Evolutionary conservation across 371 early-diverging fungal genomes (phyloP).

Genomic region (Actinomortierella wolfii): DNA sequence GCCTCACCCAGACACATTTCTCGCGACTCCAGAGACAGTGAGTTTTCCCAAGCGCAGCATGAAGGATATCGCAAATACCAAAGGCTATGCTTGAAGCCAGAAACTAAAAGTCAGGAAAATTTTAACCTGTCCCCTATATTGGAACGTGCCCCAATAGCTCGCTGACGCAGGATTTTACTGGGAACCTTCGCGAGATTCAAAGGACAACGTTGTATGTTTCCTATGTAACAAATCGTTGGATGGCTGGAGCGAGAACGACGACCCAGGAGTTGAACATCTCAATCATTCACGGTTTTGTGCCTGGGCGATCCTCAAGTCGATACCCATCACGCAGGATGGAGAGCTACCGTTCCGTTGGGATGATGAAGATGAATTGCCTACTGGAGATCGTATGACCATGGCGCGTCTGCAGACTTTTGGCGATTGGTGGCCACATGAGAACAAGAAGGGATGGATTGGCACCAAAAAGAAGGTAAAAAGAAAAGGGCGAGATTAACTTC

Average conservation of each 20-base stretch:
- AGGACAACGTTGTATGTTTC: conserved; percentile 46
- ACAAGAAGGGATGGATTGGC: conserved; percentile 37
- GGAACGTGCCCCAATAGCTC: conserved; percentile 13
- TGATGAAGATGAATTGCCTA: conserved; percentile 34
- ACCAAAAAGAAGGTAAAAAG: conserved; percentile 34
- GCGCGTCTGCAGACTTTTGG: conserved; percentile 45
- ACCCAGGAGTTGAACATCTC: conserved; percentile 38
- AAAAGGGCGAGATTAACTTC: too few relatives aligned
- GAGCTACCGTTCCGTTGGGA: conserved; percentile 36
- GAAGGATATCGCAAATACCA: not conserved
- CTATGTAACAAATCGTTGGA: conserved; percentile 44
- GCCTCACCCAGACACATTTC: conserved; percentile 24
- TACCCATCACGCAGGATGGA: conserved; percentile 12
- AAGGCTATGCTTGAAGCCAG: not conserved
- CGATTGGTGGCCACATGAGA: conserved; percentile 49
- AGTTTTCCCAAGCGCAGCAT: too few relatives aligned
- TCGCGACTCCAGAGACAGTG: conserved; percentile 29
- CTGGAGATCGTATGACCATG: conserved; percentile 40
- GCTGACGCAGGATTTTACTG: conserved; percentile 47
- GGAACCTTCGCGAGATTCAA: conserved; percentile 13
- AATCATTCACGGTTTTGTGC: conserved; percentile 27
- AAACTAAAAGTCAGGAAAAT: not conserved
- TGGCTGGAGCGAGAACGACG: conserved; percentile 30
- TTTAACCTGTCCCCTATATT: not conserved
- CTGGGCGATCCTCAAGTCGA: conserved; percentile 36